Conservation (phyloP, 1,139 yeast species). For the Candida sanyaensis region DNA sequence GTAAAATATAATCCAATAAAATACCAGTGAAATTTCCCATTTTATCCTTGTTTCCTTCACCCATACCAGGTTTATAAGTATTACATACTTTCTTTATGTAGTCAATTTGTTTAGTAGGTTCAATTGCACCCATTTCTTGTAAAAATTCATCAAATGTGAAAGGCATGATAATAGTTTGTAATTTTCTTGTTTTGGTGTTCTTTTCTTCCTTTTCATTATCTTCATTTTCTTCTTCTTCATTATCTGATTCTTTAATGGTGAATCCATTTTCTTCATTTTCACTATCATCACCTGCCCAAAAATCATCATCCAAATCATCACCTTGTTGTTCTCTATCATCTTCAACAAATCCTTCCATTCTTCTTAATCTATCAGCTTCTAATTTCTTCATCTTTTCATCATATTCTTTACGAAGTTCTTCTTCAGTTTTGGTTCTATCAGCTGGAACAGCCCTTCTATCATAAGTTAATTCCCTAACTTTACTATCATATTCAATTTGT, state of each 20-base stretch:
- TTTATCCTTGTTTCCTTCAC: conserved; percentile 79
- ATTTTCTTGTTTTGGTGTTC: conserved; percentile 14
- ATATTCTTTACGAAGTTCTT: conserved; percentile 73
- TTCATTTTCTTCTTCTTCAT: conserved; percentile 25
- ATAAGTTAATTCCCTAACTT: conserved; percentile 75
- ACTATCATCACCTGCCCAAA: conserved; percentile 59
- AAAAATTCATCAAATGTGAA: conserved; percentile 53
- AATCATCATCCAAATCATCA: conserved; percentile 67
- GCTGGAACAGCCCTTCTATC: conserved; percentile 94
- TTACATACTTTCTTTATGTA: conserved; percentile 59
- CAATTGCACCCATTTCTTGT: conserved; percentile 23
- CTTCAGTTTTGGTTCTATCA: conserved; percentile 92
- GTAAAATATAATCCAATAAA: conserved; percentile 62
- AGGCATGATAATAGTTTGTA: conserved; percentile 52
- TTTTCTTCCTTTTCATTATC: conserved; percentile 9
- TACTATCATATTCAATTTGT: conserved; percentile 69
- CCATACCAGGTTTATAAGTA: conserved; percentile 72
- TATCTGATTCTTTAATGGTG: conserved; percentile 19
- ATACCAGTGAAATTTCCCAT: conserved; percentile 66
- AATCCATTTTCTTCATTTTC: conserved; percentile 38
- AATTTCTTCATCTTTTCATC: conserved; percentile 66
- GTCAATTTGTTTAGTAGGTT: conserved; percentile 44
- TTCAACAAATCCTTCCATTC: conserved; percentile 74
- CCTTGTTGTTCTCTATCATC: conserved; percentile 55
- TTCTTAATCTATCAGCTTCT: conserved; percentile 72